Conservation (phyloP, 2,329 filamentous ascomycete species). For the Alternaria conjuncta region DNA sequence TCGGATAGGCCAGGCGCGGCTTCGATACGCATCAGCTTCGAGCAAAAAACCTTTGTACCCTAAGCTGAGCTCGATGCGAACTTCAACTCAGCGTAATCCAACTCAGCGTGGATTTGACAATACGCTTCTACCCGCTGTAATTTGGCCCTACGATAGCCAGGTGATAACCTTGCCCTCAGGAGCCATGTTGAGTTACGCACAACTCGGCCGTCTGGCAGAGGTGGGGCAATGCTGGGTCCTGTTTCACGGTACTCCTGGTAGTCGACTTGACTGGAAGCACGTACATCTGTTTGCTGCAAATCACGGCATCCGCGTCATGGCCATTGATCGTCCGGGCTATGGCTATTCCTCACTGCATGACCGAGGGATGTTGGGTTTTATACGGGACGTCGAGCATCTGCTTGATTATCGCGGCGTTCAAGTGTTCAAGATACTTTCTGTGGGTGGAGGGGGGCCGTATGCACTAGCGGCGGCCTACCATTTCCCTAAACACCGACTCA, state of each 20-base stretch:
- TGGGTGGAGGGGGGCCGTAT: neutral
- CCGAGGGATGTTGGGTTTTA: neutral
- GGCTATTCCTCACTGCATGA: neutral
- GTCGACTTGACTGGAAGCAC: neutral
- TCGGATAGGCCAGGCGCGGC: neutral
- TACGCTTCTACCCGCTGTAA: neutral
- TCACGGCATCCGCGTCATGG: neutral
- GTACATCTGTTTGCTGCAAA: neutral
- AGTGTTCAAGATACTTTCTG: neutral
- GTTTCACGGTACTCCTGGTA: conserved; percentile 1
- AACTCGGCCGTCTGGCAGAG: neutral
- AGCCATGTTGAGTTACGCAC: neutral
- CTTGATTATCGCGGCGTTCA: neutral
- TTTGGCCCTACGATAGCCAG: neutral
- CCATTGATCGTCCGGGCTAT: neutral
- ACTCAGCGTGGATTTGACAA: neutral
- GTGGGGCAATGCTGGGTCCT: neutral
- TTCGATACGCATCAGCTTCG: neutral
- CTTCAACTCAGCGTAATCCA: too few species aligned
- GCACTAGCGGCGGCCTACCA: neutral
- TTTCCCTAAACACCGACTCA: neutral
- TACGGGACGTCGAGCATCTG: neutral
- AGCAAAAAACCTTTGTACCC: neutral
- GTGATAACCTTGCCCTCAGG: neutral
- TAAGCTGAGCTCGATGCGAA: neutral